Evolutionary conservation across 1,284 basidiomycete genomes (phyloP), one percentile per base, ranked within the genome.

Genomic region (Irpex sp.): DNA sequence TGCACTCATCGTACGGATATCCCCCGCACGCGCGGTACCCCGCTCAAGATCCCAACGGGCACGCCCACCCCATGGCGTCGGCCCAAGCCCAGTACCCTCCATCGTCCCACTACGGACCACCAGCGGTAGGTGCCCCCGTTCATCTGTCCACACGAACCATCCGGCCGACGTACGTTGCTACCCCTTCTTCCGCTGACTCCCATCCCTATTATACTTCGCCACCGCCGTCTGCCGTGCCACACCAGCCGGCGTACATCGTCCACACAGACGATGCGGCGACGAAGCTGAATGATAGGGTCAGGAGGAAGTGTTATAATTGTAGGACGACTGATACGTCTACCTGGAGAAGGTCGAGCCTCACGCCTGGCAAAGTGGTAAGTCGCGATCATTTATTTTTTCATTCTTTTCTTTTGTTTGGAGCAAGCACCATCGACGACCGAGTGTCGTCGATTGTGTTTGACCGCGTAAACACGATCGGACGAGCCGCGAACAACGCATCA

Each of bases 301-400:
- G 90, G 35, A 76, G 90, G 43, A 77, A 88, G 57, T 92, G 90
- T 74, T 92, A 88, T 81, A 92, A 92, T 72, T 92, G 90, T 74
- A 87, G 85, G 71, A 90, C 90, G 26, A 90, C 90, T n/a, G 91
- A 93, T 68, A 92, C 91, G 47, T 88, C 87, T 60, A 92, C 90
- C 33, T 93, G 90, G 90, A 77, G 90, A 46, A 77, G 90, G 63
- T 87, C 84, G 26, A 92, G 89, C 70, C 81, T 93, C 60, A 86
- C 83, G 66, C 89, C 88, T 2, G 90, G 90, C 39, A 93, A 93
- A 83, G 91, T 92, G 68, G 89, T 91, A 70, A 65, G 90, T 26
- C 26, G 26, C 26, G 26, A 0, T 26, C 26, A 26, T 82, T 50
- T n/a, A n/a, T 55, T 17, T 35, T 36, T 35, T 26, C 46, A 4